These are phyloP conservation scores for Rhododendron molle DNA, from an alignment of 148 eudicot genomes.

Conservation along the genomic window DNA sequence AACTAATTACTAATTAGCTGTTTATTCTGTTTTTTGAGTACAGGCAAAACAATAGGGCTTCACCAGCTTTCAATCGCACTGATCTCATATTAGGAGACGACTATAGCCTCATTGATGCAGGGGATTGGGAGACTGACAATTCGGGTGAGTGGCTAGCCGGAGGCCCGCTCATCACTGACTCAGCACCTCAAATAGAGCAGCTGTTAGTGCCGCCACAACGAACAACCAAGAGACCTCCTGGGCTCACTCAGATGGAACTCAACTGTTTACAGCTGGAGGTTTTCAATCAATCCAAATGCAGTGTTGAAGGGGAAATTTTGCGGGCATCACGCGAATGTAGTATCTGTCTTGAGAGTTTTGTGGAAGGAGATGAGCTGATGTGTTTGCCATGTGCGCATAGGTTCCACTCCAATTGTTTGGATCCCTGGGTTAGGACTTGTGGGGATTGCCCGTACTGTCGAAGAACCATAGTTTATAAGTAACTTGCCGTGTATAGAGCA, in stretches of 20 bases:
- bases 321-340: constrained; percentile 55
- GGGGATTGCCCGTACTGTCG: constrained; percentile 84
- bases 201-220: constrained; percentile 18
- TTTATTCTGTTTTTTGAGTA: not conserved
- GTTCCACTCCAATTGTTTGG: constrained; percentile 65
- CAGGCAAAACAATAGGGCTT: constrained; percentile 29
- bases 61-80: constrained; percentile 25
- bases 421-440: constrained; percentile 72
- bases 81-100: constrained; percentile 21
- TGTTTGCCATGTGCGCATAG: constrained; percentile 61
- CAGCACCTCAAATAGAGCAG: constrained; percentile 8
- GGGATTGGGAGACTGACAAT: constrained; percentile 46
- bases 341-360: constrained; percentile 76
- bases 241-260: constrained; percentile 46
- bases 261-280: constrained; percentile 45
- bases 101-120: constrained; percentile 34
- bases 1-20: not conserved
- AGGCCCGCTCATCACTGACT: constrained; percentile 14
- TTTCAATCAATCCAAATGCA: constrained; percentile 22
- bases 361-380: constrained; percentile 60
- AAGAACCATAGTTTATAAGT: constrained; percentile 26
- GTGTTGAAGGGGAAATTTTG: constrained; percentile 5
- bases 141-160: constrained; percentile 23
- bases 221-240: constrained; percentile 45
- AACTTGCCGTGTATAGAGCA: not conserved